These are phyloP conservation scores for Ogataea pignaliae DNA, from an alignment of 805 yeast species.

Conservation along the genomic window DNA sequence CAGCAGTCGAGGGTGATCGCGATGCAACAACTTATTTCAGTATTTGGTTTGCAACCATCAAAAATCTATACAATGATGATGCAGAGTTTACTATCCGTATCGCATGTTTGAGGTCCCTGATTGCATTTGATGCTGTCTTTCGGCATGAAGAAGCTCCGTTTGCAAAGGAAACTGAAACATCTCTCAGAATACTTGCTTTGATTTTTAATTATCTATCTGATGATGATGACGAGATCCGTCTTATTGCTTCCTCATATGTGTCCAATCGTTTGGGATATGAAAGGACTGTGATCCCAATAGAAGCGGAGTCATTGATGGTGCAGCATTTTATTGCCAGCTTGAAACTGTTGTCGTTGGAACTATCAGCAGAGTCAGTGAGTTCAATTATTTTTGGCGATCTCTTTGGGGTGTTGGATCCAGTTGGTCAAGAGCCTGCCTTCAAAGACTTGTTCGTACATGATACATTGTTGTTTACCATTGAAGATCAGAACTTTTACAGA, in stretches of 20 bases:
- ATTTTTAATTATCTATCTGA: constrained; percentile 46
- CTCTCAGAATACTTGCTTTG: constrained; percentile 8
- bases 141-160: too few relatives aligned
- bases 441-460: constrained; percentile 16
- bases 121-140: constrained; percentile 23
- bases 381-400: too few relatives aligned
- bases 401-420: background rate
- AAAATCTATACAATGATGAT: constrained; percentile 35
- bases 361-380: too few relatives aligned
- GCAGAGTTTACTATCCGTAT: constrained; percentile 40
- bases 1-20: constrained; percentile 4
- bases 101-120: constrained; percentile 42
- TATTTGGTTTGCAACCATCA: constrained; percentile 28
- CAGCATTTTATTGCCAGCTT: constrained; percentile 2
- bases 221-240: constrained; percentile 62
- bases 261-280: constrained; percentile 25
- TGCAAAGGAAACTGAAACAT: too few relatives aligned
- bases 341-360: background rate
- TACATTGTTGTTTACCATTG: constrained; percentile 54
- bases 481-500: constrained; percentile 63
- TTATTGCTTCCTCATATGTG: constrained; percentile 39
- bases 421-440: constrained; percentile 7
- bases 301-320: constrained; percentile 26
- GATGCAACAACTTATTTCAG: constrained; percentile 11
- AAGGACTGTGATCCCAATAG: constrained; percentile 28